Base-by-base conservation (phyloP, 1,284 basidiomycete species). In the Inonotus hispidus region DNA sequence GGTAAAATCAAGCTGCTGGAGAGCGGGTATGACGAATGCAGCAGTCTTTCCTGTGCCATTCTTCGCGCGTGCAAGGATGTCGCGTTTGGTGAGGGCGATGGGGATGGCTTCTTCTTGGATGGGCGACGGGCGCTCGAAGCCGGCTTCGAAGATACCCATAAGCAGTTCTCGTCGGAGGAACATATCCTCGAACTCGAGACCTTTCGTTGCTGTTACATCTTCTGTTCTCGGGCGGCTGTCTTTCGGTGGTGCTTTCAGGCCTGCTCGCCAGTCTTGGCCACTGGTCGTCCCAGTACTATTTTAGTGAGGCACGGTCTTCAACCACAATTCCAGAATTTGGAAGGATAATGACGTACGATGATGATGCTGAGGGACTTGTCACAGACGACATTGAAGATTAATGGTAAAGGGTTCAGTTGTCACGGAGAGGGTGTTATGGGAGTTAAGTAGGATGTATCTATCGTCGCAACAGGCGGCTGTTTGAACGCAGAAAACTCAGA, bases 41-140 rank as follows among this genome's bases (percentile, higher is more conserved):
- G 94, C 96, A 39, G 96, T 99, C 83, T 98, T 94, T 60, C 94
- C 94, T 2, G 93, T 95, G 62, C 90, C 91, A 70, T 92, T 93
- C 80, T 93, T 92, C 56, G 91, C 91, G 68, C 87, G 92, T 67
- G 94, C 95, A 63, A 99, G 90, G 69, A 98, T 79, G 74, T 98
- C 95, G 70, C 92, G 87, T 69, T 88, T 89, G 60, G 87, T 85
- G 69, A 95, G 84, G 23, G 93, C 92, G 66, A 92, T 83, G 60
- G 93, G 93, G 68, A 95, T 94, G 59, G 93, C 89, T 79, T 98
- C 94, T 84, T 99, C 97, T 80, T 99, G 96, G 73, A 99, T 98
- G 56, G 96, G 97, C 27, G 92, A 95, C 23, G 97, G 96, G 68
- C 83, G 87, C 75, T 99, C 97, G 73, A 98, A 99, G 60, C 95